Evolutionary conservation across 2,329 filamentous ascomycete species (phyloP).

Genomic region (Dryadomyces quercus-mongolicae): DNA sequence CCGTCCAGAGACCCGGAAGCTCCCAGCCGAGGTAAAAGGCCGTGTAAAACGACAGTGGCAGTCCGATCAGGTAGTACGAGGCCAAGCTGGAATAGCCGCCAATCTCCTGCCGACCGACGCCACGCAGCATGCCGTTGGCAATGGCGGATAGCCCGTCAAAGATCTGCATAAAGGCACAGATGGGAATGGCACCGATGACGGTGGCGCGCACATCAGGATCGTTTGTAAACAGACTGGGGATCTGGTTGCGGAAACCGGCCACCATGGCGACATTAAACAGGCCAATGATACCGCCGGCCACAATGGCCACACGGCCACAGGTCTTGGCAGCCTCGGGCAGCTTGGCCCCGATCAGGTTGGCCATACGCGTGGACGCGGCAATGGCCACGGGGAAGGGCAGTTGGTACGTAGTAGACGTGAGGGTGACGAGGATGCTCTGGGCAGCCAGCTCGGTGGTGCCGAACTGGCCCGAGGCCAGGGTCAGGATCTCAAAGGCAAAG

Average conservation of each 20-base stretch:
- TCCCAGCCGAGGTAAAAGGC: conserved; percentile 70
- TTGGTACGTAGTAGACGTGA: conserved; percentile 74
- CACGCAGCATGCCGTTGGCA: conserved; percentile 75
- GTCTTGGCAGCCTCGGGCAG: conserved; percentile 70
- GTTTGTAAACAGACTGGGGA: conserved; percentile 68
- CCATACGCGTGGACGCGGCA: conserved; percentile 75
- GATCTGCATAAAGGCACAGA: conserved; percentile 81
- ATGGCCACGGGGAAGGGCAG: conserved; percentile 88
- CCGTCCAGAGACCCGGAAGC: conserved; percentile 70
- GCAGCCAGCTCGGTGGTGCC: conserved; percentile 72
- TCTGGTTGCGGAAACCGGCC: conserved; percentile 53
- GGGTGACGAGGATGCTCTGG: conserved; percentile 71
- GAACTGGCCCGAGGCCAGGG: conserved; percentile 69
- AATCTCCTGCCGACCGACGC: conserved; percentile 77
- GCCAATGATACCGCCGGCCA: conserved; percentile 57
- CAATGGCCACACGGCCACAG: conserved; percentile 63
- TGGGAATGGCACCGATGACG: conserved; percentile 58
- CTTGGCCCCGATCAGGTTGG: conserved; percentile 82
- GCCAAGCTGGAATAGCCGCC: conserved; percentile 82
- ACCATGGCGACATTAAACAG: conserved; percentile 66
- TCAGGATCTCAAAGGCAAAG: conserved; percentile 84
- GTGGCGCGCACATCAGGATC: conserved; percentile 58
- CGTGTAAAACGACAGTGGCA: conserved; percentile 71
- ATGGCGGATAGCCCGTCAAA: conserved; percentile 72
- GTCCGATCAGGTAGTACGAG: conserved; percentile 73